These are phyloP conservation scores for Scenedesmus sp. DNA, from an alignment of 163 green algal genomes.

Conservation along the genomic window DNA sequence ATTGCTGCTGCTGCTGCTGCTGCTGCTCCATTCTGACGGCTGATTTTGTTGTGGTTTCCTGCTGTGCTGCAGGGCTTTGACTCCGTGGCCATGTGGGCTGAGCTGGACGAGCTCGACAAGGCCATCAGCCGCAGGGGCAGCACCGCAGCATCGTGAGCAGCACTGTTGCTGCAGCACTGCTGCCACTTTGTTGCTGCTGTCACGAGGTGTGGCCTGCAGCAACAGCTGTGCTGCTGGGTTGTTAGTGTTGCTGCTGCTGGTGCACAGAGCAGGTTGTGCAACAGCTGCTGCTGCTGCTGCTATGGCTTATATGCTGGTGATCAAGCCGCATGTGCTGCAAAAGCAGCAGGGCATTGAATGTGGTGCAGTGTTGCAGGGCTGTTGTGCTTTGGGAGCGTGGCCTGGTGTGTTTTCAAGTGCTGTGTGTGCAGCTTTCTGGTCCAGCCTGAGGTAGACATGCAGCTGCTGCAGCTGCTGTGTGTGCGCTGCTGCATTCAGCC, in stretches of 20 bases:
- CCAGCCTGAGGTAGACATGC: too few relatives aligned
- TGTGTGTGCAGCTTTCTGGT: not conserved
- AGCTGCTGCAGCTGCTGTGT: not conserved
- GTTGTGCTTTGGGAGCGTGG: too few relatives aligned
- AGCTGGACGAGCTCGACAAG: conserved; percentile 39
- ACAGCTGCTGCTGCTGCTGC: too few relatives aligned
- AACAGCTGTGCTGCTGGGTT: not conserved
- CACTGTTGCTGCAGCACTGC: not conserved
- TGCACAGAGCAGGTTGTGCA: not conserved
- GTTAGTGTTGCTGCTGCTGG: not conserved
- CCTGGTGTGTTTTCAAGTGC: too few relatives aligned
- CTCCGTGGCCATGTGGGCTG: conserved; percentile 20
- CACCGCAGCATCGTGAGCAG: not conserved
- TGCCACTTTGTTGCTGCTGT: too few relatives aligned
- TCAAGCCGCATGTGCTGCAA: not conserved
- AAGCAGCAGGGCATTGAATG: too few relatives aligned
- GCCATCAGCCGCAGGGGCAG: not conserved
- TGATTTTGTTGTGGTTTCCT: not conserved
- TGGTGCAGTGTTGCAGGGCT: too few relatives aligned
- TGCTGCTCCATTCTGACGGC: not conserved
- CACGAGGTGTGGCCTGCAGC: not conserved
- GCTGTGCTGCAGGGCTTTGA: conserved; percentile 31
- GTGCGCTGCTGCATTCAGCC: not conserved
- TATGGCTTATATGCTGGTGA: not conserved
- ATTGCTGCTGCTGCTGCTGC: not conserved